These are phyloP conservation scores for Botrytis cinerea DNA, from an alignment of 2,329 filamentous ascomycete genomes.

Conservation along the genomic window DNA sequence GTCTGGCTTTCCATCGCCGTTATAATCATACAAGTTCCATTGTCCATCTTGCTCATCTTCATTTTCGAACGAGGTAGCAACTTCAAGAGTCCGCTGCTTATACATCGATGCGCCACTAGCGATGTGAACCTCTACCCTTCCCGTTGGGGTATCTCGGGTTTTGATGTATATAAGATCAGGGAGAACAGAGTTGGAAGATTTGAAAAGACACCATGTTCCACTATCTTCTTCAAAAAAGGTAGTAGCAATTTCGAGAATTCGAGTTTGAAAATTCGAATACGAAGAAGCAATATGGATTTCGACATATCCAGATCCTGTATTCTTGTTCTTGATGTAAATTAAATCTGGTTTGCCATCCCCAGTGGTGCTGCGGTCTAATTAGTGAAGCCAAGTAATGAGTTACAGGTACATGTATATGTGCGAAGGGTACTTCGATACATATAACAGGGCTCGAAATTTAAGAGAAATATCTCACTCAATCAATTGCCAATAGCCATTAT, in stretches of 20 bases:
- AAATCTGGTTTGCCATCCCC: slow-evolving; percentile 20
- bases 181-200: slow-evolving; percentile 3
- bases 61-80: slow-evolving; percentile 16
- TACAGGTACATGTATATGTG: not conserved
- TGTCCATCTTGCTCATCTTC: slow-evolving; percentile 19
- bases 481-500: slow-evolving; percentile 25
- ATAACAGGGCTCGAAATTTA: not conserved
- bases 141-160: not conserved
- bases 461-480: slow-evolving; percentile 17
- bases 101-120: slow-evolving; percentile 14
- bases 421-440: no score
- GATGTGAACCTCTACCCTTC: slow-evolving; percentile 20
- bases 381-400: not conserved
- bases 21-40: slow-evolving; percentile 24
- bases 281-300: slow-evolving; percentile 22
- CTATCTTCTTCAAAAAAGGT: slow-evolving; percentile 18
- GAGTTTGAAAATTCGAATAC: slow-evolving; percentile 14
- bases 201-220: slow-evolving; percentile 14
- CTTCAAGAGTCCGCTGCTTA: slow-evolving; percentile 15
- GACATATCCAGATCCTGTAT: slow-evolving; percentile 18
- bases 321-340: slow-evolving; percentile 16
- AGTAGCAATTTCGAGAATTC: slow-evolving; percentile 12
- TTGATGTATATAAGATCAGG: slow-evolving; percentile 21
- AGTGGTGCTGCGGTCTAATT: not conserved
- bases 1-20: slow-evolving; percentile 21